Evolutionary conservation across 192 early-diverging fungal genomes (phyloP), one percentile per base, ranked within the genome.

Genomic region (Gorgonomyces haynaldii): DNA sequence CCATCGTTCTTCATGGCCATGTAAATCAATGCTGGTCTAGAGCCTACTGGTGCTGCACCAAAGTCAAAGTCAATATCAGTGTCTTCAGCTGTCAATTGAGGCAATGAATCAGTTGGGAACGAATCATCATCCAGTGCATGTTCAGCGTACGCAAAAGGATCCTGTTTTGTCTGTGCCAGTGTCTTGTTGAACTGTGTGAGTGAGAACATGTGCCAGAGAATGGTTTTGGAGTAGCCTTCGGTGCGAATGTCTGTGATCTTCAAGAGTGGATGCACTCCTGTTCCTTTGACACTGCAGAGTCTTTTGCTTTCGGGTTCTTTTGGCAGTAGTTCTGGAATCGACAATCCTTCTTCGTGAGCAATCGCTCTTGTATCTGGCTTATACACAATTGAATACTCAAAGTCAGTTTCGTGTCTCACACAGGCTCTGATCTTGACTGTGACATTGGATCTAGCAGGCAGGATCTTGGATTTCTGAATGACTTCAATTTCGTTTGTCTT

Each of bases 121-220:
- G 55, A 49, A 39, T 60, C 45, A 26, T 56, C 35, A 35, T 63
- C 37, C 12, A 46, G 19, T 16, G 17, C 35, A 34, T 17, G 16
- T 36, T 32, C 26, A 27, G 51, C 45, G 8, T 28, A 44, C 8
- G 48, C 32, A 9, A 10, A 3, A 15, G 32, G 47, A 15, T 37
- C 23, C 15, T 54, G 35, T 7, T 50, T 48, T 16, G 63, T 51
- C 2, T 38, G 19, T 15, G 23, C 24, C 10, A 73, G 49, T 17
- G 69, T 17, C 12, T 52, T 24, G 45, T 77, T 77, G 50, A 77
- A 71, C 13, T 31, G 12, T 10, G 58, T 40, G 16, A 77, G 36
- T 2, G 62, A 68, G 52, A 77, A 77, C 13, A 66, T 42, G 22
- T 74, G 31, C 74, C 74, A 77, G 13, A 77, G 50, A 26, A 56